Base-by-base conservation (phyloP, 164 flowering plant genomes). In the Vitis labrusca region DNA sequence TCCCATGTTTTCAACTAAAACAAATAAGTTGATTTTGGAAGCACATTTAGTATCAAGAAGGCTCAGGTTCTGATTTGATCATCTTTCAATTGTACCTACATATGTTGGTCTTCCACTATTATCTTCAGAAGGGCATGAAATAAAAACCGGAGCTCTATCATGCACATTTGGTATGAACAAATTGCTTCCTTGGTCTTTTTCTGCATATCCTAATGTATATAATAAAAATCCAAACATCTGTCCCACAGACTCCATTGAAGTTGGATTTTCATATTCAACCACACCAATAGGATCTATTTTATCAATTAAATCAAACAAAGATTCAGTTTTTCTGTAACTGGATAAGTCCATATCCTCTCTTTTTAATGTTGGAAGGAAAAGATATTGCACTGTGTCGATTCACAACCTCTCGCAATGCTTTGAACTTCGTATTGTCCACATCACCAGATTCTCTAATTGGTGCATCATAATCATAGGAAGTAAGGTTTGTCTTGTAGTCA, bases 381-480 rank as follows among this genome's bases (percentile, higher is more conserved):
- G 93, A 63, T 8, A 55, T 67, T 68, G 72, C 63, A 74, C 76
- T 84, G 68, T 87, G 85, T 67, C 64, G 77, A 73, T 79, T 71
- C 70, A 91, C 82, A 61, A 93, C 94, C 67, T 74, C 79, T 68
- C 88, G 77, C 47, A 95, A 56, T 32, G 91, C 99, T 83, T 75
- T 80, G 71, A 83, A 95, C 71, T 95, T 95, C 48, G 79, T 74
- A 76, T 86, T 90, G 69, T 88, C 87, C 67, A 89, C 85, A 77
- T 93, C 96, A 74, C 99, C 98, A 71, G 86, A 83, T 80, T 95
- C 99, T 52, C 64, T 79, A 62, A 95, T 95, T 16, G 99, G 98
- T 62, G 99, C 98, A 85, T 95, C 99, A 85, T 95, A 95, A 78
- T 95, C 98, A 87, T 95, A 95, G 32, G 99, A 95, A 76, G 98